Evolutionary conservation across 1,284 basidiomycete genomes (phyloP).

Genomic region (Leccinum pachyderme): DNA sequence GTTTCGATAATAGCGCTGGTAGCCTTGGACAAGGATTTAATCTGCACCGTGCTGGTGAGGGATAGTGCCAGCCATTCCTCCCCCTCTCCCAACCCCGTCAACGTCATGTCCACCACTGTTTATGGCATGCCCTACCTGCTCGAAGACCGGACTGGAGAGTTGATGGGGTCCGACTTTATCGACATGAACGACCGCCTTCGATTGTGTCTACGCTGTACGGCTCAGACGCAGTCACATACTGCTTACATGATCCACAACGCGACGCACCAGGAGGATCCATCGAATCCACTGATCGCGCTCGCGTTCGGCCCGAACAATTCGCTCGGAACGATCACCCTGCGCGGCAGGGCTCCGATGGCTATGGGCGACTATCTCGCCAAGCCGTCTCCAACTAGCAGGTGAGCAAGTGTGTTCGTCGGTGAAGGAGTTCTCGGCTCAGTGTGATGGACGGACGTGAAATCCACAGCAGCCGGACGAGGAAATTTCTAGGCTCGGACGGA

Average conservation of each 20-base stretch:
- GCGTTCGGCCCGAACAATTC: conserved; percentile 48
- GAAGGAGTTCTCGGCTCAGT: neutral
- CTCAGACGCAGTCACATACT: conserved; percentile 38
- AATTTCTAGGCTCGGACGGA: conserved; percentile 56
- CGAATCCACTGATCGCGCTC: conserved; percentile 45
- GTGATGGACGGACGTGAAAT: neutral
- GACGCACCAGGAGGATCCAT: conserved; percentile 26
- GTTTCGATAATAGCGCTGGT: conserved; percentile 12
- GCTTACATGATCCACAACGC: conserved; percentile 54
- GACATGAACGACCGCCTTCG: conserved; percentile 62
- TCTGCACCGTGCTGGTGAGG: conserved; percentile 1
- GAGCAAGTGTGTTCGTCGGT: conserved; percentile 6
- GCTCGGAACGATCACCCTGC: conserved; percentile 51
- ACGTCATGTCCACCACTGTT: conserved; percentile 33
- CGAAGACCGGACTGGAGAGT: conserved; percentile 55
- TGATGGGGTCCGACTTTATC: conserved; percentile 53
- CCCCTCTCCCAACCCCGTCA: neutral
- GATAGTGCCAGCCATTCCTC: neutral
- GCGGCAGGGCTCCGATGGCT: conserved; percentile 35
- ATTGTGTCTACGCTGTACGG: conserved; percentile 49
- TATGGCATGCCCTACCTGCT: conserved; percentile 60
- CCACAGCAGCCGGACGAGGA: conserved; percentile 43
- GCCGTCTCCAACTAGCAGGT: conserved; percentile 42
- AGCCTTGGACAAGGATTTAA: conserved; percentile 27
- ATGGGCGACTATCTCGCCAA: conserved; percentile 55